Conservation (phyloP, 345 rosid species). For the Acer negundo region DNA sequence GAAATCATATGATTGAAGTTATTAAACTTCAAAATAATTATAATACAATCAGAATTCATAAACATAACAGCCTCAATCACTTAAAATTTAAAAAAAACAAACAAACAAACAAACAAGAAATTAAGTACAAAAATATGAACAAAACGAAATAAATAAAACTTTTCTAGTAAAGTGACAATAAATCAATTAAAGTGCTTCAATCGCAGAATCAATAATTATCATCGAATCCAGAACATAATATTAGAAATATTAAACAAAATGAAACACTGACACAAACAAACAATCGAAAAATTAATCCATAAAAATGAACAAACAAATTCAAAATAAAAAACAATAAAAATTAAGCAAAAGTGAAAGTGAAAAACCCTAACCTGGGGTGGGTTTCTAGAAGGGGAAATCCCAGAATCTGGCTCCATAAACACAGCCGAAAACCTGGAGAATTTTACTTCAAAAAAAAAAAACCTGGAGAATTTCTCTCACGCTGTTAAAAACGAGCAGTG, state of each 20-base stretch:
- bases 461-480: conserved; percentile 1
- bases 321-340: background rate
- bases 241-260: background rate
- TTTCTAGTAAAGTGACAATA: background rate
- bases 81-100: background rate
- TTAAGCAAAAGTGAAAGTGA: background rate
- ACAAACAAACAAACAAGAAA: background rate
- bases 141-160: background rate
- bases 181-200: background rate
- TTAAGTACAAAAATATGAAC: background rate
- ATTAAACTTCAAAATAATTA: background rate
- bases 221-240: background rate
- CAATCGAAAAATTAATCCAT: background rate
- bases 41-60: background rate
- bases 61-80: background rate
- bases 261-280: background rate
- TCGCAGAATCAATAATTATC: background rate
- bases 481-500: background rate
- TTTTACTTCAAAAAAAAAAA: too few species aligned
- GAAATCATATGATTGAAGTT: background rate
- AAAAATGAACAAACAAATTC: background rate
- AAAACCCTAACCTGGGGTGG: conserved; percentile 40
- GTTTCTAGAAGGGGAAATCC: conserved; percentile 36
- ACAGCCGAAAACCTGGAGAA: background rate
- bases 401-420: conserved; percentile 49